Evolutionary conservation across 768 basidiomycete genomes (phyloP).

Genomic region (Trichaptum fuscoviolaceum): DNA sequence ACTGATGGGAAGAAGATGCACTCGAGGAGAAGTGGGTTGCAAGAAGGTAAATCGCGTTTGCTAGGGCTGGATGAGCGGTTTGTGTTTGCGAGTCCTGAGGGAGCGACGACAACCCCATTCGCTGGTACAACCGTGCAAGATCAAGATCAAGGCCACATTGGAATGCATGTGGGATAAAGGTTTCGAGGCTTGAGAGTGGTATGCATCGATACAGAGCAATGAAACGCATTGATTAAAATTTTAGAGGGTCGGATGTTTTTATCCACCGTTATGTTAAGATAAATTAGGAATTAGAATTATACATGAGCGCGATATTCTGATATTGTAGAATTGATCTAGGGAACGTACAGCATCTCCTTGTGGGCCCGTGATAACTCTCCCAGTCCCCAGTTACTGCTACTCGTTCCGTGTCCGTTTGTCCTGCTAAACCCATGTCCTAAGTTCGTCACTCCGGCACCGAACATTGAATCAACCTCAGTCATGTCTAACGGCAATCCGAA

Average conservation of each 20-base stretch:
- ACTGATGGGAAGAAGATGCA: slow-evolving; percentile 18
- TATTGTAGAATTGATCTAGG: slow-evolving; percentile 2
- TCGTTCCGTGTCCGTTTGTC: not conserved
- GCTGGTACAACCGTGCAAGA: slow-evolving; percentile 35
- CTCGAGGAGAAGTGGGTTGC: slow-evolving; percentile 47
- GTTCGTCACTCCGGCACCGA: not conserved
- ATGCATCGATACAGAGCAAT: not conserved
- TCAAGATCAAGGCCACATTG: slow-evolving; percentile 56
- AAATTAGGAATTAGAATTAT: not conserved
- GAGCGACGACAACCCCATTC: slow-evolving; percentile 4
- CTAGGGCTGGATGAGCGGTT: slow-evolving; percentile 47
- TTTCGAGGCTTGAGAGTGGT: slow-evolving; percentile 36
- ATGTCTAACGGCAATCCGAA: not conserved
- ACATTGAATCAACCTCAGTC: not conserved
- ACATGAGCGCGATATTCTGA: not conserved
- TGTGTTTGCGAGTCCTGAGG: not conserved
- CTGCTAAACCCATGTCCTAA: not conserved
- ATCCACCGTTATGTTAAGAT: not conserved
- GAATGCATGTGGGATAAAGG: slow-evolving; percentile 51
- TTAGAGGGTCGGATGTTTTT: not conserved
- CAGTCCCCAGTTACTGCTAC: slow-evolving; percentile 10
- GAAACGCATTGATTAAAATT: too few species aligned
- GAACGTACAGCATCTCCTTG: slow-evolving; percentile 34
- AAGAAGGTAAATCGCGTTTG: slow-evolving; percentile 57
- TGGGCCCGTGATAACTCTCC: slow-evolving; percentile 25